phyloP scores from a whole-genome alignment of 2,329 filamentous ascomycete genomes.

The Coleophoma crateriformis region DNA sequence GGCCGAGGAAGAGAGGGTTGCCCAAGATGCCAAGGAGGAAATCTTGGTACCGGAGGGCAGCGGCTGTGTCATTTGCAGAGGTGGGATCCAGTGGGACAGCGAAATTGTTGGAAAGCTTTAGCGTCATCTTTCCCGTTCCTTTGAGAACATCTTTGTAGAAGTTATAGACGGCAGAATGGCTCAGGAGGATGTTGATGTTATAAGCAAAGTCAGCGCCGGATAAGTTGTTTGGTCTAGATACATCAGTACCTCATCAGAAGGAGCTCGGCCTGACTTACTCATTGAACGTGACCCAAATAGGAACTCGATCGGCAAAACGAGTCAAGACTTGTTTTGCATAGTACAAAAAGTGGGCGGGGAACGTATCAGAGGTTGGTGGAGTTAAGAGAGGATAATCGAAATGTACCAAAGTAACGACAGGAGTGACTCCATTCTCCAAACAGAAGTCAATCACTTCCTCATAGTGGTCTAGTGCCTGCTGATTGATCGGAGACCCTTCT shows the following conservation, averaged over 20 bases:
- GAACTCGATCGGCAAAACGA: conserved; percentile 43
- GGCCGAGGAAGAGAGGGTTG: conserved; percentile 6
- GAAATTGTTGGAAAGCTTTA: conserved; percentile 40
- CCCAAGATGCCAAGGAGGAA: conserved; percentile 32
- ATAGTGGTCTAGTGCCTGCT: conserved; percentile 44
- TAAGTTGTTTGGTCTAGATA: conserved; percentile 42
- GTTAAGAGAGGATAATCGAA: conserved; percentile 40
- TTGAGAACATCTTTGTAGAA: conserved; percentile 48
- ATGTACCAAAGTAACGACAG: conserved; percentile 40
- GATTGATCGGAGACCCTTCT: conserved; percentile 43
- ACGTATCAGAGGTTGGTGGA: conserved; percentile 24
- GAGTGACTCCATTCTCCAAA: conserved; percentile 42
- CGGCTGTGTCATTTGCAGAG: conserved; percentile 9
- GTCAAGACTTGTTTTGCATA: conserved; percentile 45
- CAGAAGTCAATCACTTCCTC: conserved; percentile 45
- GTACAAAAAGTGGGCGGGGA: conserved; percentile 44
- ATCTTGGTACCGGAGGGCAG: conserved; percentile 27
- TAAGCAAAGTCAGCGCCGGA: conserved; percentile 30
- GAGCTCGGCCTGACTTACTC: conserved; percentile 19
- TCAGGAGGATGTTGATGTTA: conserved; percentile 30
- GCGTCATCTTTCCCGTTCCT: conserved; percentile 40
- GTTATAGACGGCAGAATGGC: conserved; percentile 40
- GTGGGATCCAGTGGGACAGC: conserved; percentile 37
- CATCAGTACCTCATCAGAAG: no score
- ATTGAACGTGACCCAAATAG: conserved; percentile 38